Conservation (phyloP, 495 filamentous ascomycete species). For the Penicillium canariense region DNA sequence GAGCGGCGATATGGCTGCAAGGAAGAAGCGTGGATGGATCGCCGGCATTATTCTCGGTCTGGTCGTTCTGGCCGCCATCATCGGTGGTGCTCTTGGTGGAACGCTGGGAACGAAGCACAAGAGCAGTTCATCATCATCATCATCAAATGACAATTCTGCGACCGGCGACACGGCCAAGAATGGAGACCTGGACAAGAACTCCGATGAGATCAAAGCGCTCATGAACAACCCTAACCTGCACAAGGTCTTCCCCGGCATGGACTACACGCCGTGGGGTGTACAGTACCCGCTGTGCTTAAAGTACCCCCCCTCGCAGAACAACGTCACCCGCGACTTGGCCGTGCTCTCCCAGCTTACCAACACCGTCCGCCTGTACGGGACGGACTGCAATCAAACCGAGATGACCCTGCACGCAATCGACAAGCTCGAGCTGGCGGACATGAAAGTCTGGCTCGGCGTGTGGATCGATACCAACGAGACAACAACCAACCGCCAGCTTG, state of each 20-base stretch:
- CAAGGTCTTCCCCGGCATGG: conserved; percentile 95
- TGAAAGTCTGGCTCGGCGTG: conserved; percentile 95
- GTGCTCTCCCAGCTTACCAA: conserved; percentile 90
- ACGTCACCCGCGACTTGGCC: conserved; percentile 88
- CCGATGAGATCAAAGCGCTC: conserved; percentile 73
- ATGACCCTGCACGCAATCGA: conserved; percentile 86
- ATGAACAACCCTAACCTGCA: conserved; percentile 79
- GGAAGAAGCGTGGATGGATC: conserved; percentile 70
- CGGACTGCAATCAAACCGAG: conserved; percentile 96
- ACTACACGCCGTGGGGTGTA: conserved; percentile 89
- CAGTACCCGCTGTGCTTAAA: conserved; percentile 85
- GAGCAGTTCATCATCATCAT: conserved; percentile 7
- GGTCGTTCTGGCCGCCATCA: conserved; percentile 65
- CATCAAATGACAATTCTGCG: conserved; percentile 13
- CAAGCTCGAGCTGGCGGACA: conserved; percentile 65
- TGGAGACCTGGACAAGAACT: conserved; percentile 71
- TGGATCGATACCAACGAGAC: conserved; percentile 86
- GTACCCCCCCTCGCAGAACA: conserved; percentile 83
- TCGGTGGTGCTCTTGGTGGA: conserved; percentile 76
- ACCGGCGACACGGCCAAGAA: conserved; percentile 52
- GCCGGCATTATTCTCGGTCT: conserved; percentile 59
- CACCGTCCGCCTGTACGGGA: conserved; percentile 86
- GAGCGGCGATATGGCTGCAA: conserved; percentile 46
- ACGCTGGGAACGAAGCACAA: conserved; percentile 54
- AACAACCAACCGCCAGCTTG: conserved; percentile 77